Evolutionary conservation across 2,329 filamentous ascomycete genomes (phyloP), one percentile per base, ranked within the genome.

Genomic region (Xylariomycetidae sp.): DNA sequence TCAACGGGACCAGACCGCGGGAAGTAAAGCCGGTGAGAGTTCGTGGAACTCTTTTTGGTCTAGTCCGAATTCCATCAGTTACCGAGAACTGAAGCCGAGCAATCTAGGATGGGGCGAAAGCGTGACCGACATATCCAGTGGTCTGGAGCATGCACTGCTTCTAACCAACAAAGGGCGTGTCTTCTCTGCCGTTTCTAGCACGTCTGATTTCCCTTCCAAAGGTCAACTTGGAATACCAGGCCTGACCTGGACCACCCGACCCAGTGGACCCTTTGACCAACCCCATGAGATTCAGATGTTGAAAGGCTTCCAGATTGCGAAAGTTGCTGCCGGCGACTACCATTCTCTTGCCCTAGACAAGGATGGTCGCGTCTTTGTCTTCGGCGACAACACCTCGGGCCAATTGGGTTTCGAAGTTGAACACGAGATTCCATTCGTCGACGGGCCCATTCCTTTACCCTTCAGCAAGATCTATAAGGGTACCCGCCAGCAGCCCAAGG

Each of bases 341-440:
- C 92, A 98, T 62, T 94, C 88, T 4, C 64, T 94, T 2, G 85
- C 80, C 1, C 70, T 88, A 12, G 86, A 90, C 53, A 75, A 76
- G 39, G 70, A 82, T 33, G 90, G 90, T 12, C 77, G 80, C 12
- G 73, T 92, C 12, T 95, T 92, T 58, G 72, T 80, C 6, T 97
- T 94, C 63, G 92, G 92, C 23, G 89, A 97, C 59, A 97, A 97
- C 62, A 80, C 81, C 0, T 76, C 78, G 27, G 92, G 92, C n/a
- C 92, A 97, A 59, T 72, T 97, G 4, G 90, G 90, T n/a, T 80
- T 90, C 49, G 78, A 87, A 31, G 77, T 74, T 33, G 78, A 79
- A 30, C 57, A 73, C 0, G 74, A 82, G 17, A 66, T 76, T 12
- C 69, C 77, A 6, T 74, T 66, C 37, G 67, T 85, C 16, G 85